These are phyloP conservation scores for Daldinia caldariorum DNA, from an alignment of 495 filamentous ascomycete species.

Conservation along the genomic window DNA sequence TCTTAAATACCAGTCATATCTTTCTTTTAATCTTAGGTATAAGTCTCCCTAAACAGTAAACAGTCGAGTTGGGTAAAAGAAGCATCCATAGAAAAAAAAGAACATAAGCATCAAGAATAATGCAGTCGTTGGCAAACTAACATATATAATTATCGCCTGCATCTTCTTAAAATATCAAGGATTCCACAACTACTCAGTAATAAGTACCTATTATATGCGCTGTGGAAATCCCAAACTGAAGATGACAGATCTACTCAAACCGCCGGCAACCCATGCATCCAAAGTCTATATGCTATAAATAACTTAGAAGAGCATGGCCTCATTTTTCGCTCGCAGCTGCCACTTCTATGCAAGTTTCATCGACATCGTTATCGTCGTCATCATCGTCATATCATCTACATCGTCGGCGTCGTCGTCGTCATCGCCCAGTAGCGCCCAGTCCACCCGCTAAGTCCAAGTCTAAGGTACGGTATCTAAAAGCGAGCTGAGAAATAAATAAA, in stretches of 20 bases:
- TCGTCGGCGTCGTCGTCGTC: constrained; percentile 43
- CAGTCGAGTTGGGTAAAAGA: no score
- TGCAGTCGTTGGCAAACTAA: neutral
- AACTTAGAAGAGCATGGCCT: constrained; percentile 9
- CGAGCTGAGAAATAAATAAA: constrained; percentile 33
- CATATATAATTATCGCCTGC: neutral
- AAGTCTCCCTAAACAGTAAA: no score
- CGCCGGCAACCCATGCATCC: constrained; percentile 9
- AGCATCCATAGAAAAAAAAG: no score
- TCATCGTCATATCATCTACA: constrained; percentile 32
- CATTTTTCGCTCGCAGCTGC: constrained; percentile 19
- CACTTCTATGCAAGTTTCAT: constrained; percentile 37
- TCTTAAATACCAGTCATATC: no score
- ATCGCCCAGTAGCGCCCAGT: constrained; percentile 15
- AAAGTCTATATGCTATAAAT: constrained; percentile 35
- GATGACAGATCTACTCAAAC: constrained; percentile 27
- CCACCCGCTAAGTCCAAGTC: constrained; percentile 40
- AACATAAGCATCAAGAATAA: no score
- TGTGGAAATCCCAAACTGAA: constrained; percentile 10
- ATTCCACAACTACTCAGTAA: neutral
- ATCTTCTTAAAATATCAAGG: neutral
- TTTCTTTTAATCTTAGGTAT: no score
- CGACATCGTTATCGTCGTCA: constrained; percentile 22
- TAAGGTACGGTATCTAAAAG: constrained; percentile 51
- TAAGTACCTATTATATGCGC: neutral